Evolutionary conservation across 225 moss, liverwort and hornwort genomes (phyloP).

Genomic region (Anthoceros angustus): DNA sequence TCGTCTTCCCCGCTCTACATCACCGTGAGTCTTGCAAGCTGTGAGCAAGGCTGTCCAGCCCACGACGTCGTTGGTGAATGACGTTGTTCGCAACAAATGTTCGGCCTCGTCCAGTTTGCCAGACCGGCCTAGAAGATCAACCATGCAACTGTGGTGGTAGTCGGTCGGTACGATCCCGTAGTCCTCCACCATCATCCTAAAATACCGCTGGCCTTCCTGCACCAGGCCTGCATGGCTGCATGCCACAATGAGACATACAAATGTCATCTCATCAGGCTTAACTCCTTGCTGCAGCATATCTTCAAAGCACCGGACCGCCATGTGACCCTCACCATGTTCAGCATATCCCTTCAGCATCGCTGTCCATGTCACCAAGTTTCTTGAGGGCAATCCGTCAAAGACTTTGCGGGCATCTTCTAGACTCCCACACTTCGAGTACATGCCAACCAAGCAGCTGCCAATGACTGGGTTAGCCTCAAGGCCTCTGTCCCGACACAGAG

Average conservation of each 20-base stretch:
- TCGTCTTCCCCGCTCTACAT: background rate
- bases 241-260: background rate
- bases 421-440: background rate
- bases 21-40: background rate
- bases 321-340: background rate
- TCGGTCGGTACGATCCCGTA: background rate
- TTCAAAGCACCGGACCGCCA: background rate
- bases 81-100: background rate
- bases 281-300: background rate
- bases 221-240: background rate
- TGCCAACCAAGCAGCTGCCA: background rate
- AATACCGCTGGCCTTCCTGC: background rate
- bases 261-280: background rate
- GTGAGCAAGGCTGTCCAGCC: background rate
- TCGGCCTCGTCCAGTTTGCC: background rate
- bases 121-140: background rate
- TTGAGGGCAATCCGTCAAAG: background rate
- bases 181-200: background rate
- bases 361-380: background rate
- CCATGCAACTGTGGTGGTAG: background rate
- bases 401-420: background rate
- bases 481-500: background rate
- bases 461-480: background rate
- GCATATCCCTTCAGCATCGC: background rate
- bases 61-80: background rate